Percentiles rank a stretch among this genome's conserved stretches.
phyloP scores from a whole-genome alignment of 108 stramenopile species.

The Tribonema minus region DNA sequence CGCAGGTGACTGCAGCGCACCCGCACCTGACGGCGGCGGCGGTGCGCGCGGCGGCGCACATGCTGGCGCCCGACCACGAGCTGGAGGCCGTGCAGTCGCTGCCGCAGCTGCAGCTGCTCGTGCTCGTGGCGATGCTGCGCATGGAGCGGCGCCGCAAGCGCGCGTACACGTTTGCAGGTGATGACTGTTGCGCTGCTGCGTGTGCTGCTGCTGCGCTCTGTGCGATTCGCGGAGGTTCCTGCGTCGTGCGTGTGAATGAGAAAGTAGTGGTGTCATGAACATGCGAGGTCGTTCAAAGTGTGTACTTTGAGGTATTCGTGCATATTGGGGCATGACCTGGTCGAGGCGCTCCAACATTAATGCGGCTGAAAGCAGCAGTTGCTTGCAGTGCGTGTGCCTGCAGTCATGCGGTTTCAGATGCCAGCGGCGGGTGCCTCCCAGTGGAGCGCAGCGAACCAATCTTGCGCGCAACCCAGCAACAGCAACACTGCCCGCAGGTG shows the following conservation, averaged over 20 bases:
- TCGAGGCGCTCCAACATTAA: too few species aligned
- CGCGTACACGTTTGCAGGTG: neutral
- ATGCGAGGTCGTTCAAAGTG: too few species aligned
- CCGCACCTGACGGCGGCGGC: slow-evolving; percentile 13
- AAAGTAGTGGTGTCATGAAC: too few species aligned
- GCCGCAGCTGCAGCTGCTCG: slow-evolving; percentile 4
- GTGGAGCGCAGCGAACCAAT: too few species aligned
- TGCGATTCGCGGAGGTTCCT: neutral
- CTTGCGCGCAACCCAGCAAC: too few species aligned
- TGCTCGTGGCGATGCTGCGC: slow-evolving; percentile 25
- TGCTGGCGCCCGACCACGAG: slow-evolving; percentile 16
- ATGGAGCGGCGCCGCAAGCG: slow-evolving; percentile 21
- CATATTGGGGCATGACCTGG: too few species aligned
- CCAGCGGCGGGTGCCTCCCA: too few species aligned
- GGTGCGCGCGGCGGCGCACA: slow-evolving; percentile 5
- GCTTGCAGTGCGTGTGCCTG: too few species aligned
- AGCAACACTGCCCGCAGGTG: too few species aligned
- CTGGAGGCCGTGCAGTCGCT: slow-evolving; percentile 1
- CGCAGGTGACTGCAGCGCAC: neutral
- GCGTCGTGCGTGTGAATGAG: neutral
- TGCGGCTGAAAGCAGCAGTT: too few species aligned
- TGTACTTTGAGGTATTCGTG: too few species aligned
- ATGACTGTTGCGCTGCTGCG: neutral
- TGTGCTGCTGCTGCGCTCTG: neutral
- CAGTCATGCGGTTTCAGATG: too few species aligned